These are phyloP conservation scores for Parastagonospora avenae DNA, from an alignment of 2,329 filamentous ascomycete genomes.

Conservation along the genomic window DNA sequence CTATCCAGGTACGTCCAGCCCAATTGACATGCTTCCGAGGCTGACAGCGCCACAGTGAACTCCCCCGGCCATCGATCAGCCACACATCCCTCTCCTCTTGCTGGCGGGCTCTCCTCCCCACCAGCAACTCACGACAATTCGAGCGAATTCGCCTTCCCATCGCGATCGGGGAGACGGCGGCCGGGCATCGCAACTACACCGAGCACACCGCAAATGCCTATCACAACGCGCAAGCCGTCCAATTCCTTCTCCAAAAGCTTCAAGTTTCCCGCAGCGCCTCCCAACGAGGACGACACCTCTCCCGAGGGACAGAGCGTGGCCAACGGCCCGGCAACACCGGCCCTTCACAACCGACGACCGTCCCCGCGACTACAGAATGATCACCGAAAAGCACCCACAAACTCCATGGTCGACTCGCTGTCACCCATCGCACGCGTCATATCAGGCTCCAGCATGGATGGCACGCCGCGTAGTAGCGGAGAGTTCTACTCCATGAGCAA, in stretches of 20 bases:
- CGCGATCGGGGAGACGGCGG: conserved; percentile 31
- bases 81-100: conserved; percentile 50
- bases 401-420: conserved; percentile 58
- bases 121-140: conserved; percentile 31
- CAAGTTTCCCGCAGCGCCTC: conserved; percentile 60
- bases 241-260: conserved; percentile 56
- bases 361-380: conserved; percentile 29
- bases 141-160: conserved; percentile 37
- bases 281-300: conserved; percentile 32
- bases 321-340: conserved; percentile 44
- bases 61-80: conserved; percentile 39
- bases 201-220: conserved; percentile 48
- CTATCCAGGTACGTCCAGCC: conserved; percentile 34
- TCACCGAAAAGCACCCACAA: conserved; percentile 38
- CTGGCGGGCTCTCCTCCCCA: conserved; percentile 48
- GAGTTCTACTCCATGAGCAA: conserved; percentile 97
- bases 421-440: conserved; percentile 71
- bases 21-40: conserved; percentile 1
- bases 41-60: conserved; percentile 32
- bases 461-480: conserved; percentile 86
- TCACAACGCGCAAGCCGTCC: conserved; percentile 45
- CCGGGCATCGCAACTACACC: conserved; percentile 45
- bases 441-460: conserved; percentile 73
- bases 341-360: conserved; percentile 34
- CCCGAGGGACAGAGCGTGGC: conserved; percentile 26